phyloP scores from a whole-genome alignment of 2,329 filamentous ascomycete genomes.

The Westerdykella sp. region DNA sequence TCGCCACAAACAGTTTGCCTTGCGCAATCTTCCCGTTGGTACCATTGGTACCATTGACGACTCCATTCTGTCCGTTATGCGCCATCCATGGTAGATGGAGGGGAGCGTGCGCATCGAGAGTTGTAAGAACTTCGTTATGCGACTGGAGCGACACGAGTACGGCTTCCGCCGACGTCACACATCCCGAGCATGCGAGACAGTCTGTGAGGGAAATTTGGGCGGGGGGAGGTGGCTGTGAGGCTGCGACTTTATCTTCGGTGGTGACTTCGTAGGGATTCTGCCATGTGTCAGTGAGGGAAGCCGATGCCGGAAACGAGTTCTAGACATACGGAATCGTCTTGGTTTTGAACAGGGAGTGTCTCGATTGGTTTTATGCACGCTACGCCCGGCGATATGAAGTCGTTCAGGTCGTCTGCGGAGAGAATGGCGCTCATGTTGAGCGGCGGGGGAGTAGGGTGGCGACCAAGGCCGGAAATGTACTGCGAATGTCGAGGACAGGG shows the following conservation, averaged over 20 bases:
- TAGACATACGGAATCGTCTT: conserved; percentile 40
- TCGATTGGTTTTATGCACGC: conserved; percentile 98
- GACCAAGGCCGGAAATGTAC: background rate
- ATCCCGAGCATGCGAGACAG: conserved; percentile 94
- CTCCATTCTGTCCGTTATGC: conserved; percentile 11
- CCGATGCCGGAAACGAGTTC: conserved; percentile 5
- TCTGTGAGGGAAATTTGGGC: conserved; percentile 95
- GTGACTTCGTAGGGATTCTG: conserved; percentile 75
- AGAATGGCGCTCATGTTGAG: conserved; percentile 86
- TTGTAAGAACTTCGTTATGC: conserved; percentile 80
- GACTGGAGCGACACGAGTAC: conserved; percentile 94
- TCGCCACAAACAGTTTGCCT: conserved; percentile 81
- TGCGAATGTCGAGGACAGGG: too few relatives aligned
- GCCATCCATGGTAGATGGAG: conserved; percentile 33
- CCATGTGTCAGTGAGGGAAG: conserved; percentile 19
- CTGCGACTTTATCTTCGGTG: conserved; percentile 70
- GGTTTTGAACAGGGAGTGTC: conserved; percentile 63
- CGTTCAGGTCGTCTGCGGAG: conserved; percentile 92
- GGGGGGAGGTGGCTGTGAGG: conserved; percentile 55
- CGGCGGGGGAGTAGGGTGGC: conserved; percentile 8
- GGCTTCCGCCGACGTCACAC: conserved; percentile 94
- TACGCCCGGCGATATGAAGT: conserved; percentile 96
- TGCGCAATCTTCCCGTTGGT: conserved; percentile 31
- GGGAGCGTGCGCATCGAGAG: conserved; percentile 60
- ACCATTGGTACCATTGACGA: conserved; percentile 17